A percentile compares a stretch with the other conserved stretches of the same genome.
Evolutionary conservation across 2,329 filamentous ascomycete genomes (phyloP).

Genomic region (Botrytis byssoidea): DNA sequence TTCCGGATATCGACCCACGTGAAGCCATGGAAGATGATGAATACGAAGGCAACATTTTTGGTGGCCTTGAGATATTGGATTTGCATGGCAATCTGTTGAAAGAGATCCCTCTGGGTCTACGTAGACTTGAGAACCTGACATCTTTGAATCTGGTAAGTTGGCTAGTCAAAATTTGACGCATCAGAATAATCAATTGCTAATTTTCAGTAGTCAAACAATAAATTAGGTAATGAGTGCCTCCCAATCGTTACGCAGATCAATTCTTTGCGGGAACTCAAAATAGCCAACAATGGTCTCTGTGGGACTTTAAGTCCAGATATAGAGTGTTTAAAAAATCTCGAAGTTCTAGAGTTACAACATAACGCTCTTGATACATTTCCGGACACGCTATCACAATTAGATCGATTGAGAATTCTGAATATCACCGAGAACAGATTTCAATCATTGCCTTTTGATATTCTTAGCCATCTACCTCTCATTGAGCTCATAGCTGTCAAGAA

Average conservation of each 20-base stretch:
- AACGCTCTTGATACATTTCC: constrained; percentile 77
- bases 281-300: constrained; percentile 73
- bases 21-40: constrained; percentile 60
- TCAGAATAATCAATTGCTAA: constrained; percentile 15
- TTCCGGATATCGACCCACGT: constrained; percentile 67
- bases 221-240: constrained; percentile 68
- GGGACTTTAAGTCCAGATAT: constrained; percentile 67
- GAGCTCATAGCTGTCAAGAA: constrained; percentile 79
- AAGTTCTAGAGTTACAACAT: constrained; percentile 75
- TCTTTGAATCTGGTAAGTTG: constrained; percentile 75
- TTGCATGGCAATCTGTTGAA: constrained; percentile 80
- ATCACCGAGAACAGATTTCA: constrained; percentile 76
- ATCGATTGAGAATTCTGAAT: constrained; percentile 72
- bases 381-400: constrained; percentile 62
- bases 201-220: constrained; percentile 68
- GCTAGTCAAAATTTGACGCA: not conserved
- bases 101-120: constrained; percentile 71
- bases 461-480: constrained; percentile 66
- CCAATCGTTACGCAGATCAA: constrained; percentile 71
- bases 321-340: constrained; percentile 64
- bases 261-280: constrained; percentile 73
- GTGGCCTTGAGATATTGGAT: constrained; percentile 76
- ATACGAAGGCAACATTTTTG: constrained; percentile 73
- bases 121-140: constrained; percentile 70
- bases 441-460: constrained; percentile 65